Base-by-base conservation (phyloP, 1,284 basidiomycete genomes). In the Tilletia horrida region DNA sequence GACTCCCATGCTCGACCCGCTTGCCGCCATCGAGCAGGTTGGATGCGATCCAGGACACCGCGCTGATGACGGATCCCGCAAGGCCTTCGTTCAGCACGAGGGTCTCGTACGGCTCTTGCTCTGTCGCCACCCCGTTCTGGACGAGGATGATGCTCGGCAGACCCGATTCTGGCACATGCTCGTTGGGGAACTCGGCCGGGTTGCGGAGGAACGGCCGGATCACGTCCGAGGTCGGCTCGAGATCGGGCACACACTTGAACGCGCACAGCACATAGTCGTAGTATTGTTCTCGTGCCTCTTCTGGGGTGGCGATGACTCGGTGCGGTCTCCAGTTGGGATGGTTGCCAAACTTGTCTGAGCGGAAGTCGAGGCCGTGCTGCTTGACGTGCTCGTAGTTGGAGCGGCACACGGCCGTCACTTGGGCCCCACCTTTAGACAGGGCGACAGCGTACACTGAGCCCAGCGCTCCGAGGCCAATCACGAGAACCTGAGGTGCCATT, bases 41-140 rank as follows among this genome's bases (percentile, higher is more conserved):
- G 13, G 84, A 84, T 4, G 84, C 84, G 18, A 84, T 83, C 67
- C 84, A 84, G 47, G 85, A 82, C 65, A 85, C 78, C 7, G 83
- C 83, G 66, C 79, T 84, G 44, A 80, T 67, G 9, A 80, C 59
- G 11, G 66, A 70, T 18, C 63, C 62, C 0, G 77, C 78, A 1
- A 76, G 45, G 16, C 44, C 9, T 1, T 69, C 62, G 25, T 59
- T n/a, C 3, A 35, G 44, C 67, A 85, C 85, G 11, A 88, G 77
- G 0, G 85, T 84, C 3, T 85, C 73, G 73, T 89, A 88, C 35
- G 91, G 82, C 67, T 90, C 89, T 31, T 83, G 83, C 76, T 92
- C 90, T 25, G 91, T 87, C 35, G 87, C 88, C 3, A 92, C 83
- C 1, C 91, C 90, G 78, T 92, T 92, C 83, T 91, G 89, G 55